Evolutionary conservation across 1,284 basidiomycete genomes (phyloP), one percentile per base, ranked within the genome.

Genomic region (Pyrrhoderma lamaoense): DNA sequence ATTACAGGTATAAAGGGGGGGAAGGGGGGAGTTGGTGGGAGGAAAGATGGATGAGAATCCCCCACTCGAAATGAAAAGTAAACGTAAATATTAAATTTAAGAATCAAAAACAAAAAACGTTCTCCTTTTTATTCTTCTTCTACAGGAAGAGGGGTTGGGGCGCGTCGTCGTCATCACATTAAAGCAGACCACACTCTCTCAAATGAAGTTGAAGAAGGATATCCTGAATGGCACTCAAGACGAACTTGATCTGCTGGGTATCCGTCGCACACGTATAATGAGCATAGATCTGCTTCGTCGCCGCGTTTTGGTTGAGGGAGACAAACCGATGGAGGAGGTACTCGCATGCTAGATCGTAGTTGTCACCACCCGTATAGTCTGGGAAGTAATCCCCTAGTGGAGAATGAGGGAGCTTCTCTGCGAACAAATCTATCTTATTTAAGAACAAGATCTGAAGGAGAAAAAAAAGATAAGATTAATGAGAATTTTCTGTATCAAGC

Each of bases 401-500:
- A 45, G 91, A 94, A 49, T 82, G 73, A 1, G 89, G 87, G 3
- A 98, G 76, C 67, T 97, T 98, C 67, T 93, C 91, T 13, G 89
- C 85, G 71, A 99, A 97, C 51, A 98, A 71, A 70, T 98, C 94
- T 65, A 96, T 96, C 80, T 95, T 94, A 79, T 95, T 93, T 59
- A 93, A 69, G 81, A 93, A 93, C 44, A 91, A 70, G 59, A 90
- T 90, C 85, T 88, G 52, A 14, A 36, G 37, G 36, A 9, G 46
- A 31, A 31, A 11, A 31, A 11, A 31, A 11, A 31, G 27, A 31
- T 5, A 31, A 31, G 27, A 5, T 31, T 31, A 31, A 11, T 31
- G 5, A 31, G 27, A 31, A 31, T 31, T 31, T 31, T 31, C 7
- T 5, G 27, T 31, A 5, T 31, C 27, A 11, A 31, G 45, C 3